Percentiles rank a stretch among this genome's conserved stretches.
phyloP scores from a whole-genome alignment of 2,329 filamentous ascomycete species.

The Aspergillus glaucus region DNA sequence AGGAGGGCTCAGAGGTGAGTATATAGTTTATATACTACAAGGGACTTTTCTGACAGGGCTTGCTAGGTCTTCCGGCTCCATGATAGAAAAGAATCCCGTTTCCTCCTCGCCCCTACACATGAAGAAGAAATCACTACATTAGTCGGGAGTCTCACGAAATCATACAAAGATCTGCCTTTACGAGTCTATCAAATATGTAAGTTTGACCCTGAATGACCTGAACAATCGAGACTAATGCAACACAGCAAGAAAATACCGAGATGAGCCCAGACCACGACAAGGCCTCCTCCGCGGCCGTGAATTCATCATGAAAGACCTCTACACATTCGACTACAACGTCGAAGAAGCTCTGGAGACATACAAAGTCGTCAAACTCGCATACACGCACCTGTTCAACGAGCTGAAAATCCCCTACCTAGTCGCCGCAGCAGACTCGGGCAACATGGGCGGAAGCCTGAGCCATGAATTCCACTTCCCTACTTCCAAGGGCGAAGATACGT shows the following conservation, averaged over 20 bases:
- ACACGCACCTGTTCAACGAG: constrained; percentile 71
- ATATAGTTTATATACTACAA: neutral
- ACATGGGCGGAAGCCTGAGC: constrained; percentile 87
- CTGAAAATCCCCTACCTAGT: constrained; percentile 77
- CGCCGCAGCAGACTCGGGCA: constrained; percentile 87
- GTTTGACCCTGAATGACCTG: constrained; percentile 15
- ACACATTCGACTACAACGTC: constrained; percentile 75
- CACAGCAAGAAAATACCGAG: constrained; percentile 81
- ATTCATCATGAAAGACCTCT: constrained; percentile 97
- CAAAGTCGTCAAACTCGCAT: constrained; percentile 63
- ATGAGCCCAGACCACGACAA: constrained; percentile 82
- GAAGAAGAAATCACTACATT: constrained; percentile 92
- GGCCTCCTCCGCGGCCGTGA: constrained; percentile 82
- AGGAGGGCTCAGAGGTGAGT: constrained; percentile 65
- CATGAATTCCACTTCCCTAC: constrained; percentile 91
- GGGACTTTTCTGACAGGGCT: neutral
- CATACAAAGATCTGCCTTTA: constrained; percentile 79
- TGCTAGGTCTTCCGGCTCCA: constrained; percentile 67
- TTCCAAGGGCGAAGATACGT: constrained; percentile 72
- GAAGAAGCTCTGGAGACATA: constrained; percentile 76
- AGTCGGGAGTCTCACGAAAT: constrained; percentile 65
- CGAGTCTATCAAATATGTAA: constrained; percentile 83
- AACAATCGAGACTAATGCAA: neutral
- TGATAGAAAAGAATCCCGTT: constrained; percentile 69
- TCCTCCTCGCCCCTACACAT: constrained; percentile 84